Conservation (phyloP, 345 rosid genomes). For the Gossypium raimondii region DNA sequence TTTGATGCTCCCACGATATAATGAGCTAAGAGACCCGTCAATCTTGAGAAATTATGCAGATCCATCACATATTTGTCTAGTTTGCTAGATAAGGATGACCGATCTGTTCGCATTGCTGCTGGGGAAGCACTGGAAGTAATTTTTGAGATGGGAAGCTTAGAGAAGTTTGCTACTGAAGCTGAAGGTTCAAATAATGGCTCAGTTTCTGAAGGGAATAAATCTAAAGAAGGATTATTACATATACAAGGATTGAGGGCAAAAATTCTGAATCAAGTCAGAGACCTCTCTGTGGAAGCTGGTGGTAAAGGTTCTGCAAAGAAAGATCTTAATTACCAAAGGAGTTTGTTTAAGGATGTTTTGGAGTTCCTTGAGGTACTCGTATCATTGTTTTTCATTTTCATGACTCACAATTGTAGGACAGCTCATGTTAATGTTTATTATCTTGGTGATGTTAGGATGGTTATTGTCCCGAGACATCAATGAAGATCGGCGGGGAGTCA, state of each 20-base stretch:
- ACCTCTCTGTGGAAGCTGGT: conserved; percentile 81
- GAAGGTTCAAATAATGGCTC: conserved; percentile 10
- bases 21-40: neutral
- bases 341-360: conserved; percentile 70
- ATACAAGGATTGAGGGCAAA: conserved; percentile 65
- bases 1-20: neutral
- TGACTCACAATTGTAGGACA: neutral
- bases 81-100: conserved; percentile 79
- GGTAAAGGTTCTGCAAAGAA: conserved; percentile 94
- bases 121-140: conserved; percentile 86
- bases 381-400: neutral
- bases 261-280: conserved; percentile 59
- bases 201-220: conserved; percentile 37
- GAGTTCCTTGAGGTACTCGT: conserved; percentile 66
- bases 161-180: conserved; percentile 53
- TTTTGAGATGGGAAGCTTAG: conserved; percentile 66
- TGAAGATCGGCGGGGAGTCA: conserved; percentile 69
- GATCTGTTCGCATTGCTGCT: conserved; percentile 84
- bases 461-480: conserved; percentile 50
- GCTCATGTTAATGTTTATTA: neutral
- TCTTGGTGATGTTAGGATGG: conserved; percentile 44
- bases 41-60: conserved; percentile 40
- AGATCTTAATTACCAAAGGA: conserved; percentile 80
- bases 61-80: conserved; percentile 60
- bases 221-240: conserved; percentile 41